phyloP scores from a whole-genome alignment of 2,329 filamentous ascomycete species.

The Thermomyces lanuginosus region DNA sequence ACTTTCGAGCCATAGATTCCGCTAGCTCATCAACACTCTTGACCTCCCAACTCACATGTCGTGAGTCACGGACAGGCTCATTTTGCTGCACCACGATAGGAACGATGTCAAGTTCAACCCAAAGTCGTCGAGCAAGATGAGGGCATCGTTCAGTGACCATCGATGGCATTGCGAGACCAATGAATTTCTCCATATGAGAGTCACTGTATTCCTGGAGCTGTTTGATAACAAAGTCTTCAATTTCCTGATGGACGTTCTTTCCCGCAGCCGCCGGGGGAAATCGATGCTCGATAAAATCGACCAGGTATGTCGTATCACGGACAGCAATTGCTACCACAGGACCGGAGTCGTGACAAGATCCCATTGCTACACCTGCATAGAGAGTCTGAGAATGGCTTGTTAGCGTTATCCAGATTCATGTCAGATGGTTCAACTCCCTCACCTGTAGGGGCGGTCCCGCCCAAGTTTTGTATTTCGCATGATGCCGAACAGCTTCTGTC shows the following conservation, averaged over 20 bases:
- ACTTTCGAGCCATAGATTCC: conserved; percentile 66
- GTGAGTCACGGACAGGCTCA: conserved; percentile 8
- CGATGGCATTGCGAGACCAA: conserved; percentile 54
- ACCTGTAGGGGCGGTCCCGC: conserved; percentile 23
- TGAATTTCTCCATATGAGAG: conserved; percentile 54
- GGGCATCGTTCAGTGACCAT: conserved; percentile 46
- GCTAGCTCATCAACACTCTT: conserved; percentile 64
- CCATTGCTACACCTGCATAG: conserved; percentile 25
- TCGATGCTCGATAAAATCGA: conserved; percentile 53
- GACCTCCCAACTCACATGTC: conserved; percentile 26
- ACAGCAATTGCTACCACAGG: conserved; percentile 50
- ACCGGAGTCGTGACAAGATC: conserved; percentile 24
- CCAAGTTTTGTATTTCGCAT: conserved; percentile 20
- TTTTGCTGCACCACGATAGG: conserved; percentile 44
- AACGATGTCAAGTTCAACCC: conserved; percentile 61
- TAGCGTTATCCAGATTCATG: neutral
- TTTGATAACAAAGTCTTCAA: conserved; percentile 44
- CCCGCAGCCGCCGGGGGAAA: conserved; percentile 35
- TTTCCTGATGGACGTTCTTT: conserved; percentile 25
- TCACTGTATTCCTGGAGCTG: conserved; percentile 45
- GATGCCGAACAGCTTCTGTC: conserved; percentile 17
- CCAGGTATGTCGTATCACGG: conserved; percentile 57
- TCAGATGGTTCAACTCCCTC: conserved; percentile 5
- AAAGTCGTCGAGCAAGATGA: conserved; percentile 51
- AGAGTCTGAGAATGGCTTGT: conserved; percentile 15